A percentile compares a stretch with the other conserved stretches of the same genome.
Conservation (phyloP, 768 basidiomycete genomes). For the Omphalotus guepiniiformis region DNA sequence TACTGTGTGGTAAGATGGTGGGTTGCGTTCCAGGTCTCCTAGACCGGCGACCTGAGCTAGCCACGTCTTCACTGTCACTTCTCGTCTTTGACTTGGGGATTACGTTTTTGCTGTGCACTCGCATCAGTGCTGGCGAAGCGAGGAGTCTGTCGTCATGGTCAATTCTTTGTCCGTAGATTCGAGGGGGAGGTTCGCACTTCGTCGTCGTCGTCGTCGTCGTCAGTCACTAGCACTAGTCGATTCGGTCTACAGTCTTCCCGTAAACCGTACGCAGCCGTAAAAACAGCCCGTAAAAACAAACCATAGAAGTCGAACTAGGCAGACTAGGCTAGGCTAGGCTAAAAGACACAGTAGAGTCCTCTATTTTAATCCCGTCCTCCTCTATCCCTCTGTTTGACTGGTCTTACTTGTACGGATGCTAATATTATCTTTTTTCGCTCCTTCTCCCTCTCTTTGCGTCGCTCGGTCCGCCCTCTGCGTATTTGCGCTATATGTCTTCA, state of each 20-base stretch:
- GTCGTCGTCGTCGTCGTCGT: constrained; percentile 16
- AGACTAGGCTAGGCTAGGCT: constrained; percentile 73
- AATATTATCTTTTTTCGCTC: constrained; percentile 53
- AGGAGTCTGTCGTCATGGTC: no score
- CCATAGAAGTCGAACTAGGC: constrained; percentile 61
- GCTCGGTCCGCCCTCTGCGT: background rate
- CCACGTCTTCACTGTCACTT: no score
- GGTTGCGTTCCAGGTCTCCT: background rate
- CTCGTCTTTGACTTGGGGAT: no score
- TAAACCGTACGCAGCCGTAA: no score
- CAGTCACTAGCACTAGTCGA: constrained; percentile 11
- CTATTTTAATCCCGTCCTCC: constrained; percentile 43
- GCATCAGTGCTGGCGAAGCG: no score
- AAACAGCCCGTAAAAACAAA: no score
- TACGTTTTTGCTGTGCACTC: no score
- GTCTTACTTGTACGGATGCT: constrained; percentile 69
- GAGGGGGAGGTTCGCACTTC: background rate
- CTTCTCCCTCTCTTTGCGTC: constrained; percentile 19
- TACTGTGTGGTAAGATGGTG: background rate
- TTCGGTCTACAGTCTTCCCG: background rate
- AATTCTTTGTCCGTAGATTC: background rate
- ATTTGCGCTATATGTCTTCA: background rate
- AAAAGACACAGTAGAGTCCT: constrained; percentile 71
- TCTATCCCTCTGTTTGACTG: constrained; percentile 63
- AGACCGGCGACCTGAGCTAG: no score